Percentiles rank a stretch among this genome's conserved stretches.
phyloP scores from a whole-genome alignment of 2,329 filamentous ascomycete genomes.

The Rutstroemia sp. region DNA sequence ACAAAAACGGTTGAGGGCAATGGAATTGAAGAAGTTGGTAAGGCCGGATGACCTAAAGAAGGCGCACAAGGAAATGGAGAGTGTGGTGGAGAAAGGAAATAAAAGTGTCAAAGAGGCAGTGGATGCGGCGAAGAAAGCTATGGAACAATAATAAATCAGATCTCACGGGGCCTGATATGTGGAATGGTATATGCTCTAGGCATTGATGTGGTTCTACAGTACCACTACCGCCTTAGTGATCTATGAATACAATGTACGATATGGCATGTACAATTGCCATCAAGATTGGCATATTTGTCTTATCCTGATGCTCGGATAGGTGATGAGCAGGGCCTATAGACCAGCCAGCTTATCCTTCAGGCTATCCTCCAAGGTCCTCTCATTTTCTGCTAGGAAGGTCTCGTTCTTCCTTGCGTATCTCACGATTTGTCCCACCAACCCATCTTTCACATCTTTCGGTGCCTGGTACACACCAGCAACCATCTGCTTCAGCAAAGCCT shows the following conservation, averaged over 20 bases:
- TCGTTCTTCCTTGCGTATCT: slow-evolving; percentile 24
- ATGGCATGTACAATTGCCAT: slow-evolving; percentile 1
- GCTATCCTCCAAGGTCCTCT: slow-evolving; percentile 24
- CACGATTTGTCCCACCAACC: slow-evolving; percentile 19
- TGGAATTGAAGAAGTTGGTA: slow-evolving; percentile 29
- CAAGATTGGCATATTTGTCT: neutral
- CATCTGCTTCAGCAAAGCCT: slow-evolving; percentile 20
- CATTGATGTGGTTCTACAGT: slow-evolving; percentile 12
- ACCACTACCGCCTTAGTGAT: neutral
- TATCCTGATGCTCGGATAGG: neutral
- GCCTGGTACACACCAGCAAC: slow-evolving; percentile 26
- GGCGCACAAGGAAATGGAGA: slow-evolving; percentile 33
- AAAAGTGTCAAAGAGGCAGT: slow-evolving; percentile 31
- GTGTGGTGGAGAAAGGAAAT: slow-evolving; percentile 29
- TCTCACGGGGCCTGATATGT: neutral
- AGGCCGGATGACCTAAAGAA: slow-evolving; percentile 33
- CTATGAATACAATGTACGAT: slow-evolving; percentile 10
- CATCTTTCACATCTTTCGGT: slow-evolving; percentile 11
- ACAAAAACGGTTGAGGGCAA: slow-evolving; percentile 31
- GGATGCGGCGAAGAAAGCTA: slow-evolving; percentile 31
- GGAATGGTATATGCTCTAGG: neutral
- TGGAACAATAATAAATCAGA: slow-evolving; percentile 20
- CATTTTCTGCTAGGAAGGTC: slow-evolving; percentile 27
- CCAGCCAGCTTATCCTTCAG: slow-evolving; percentile 14
- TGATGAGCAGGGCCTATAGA: neutral